These are phyloP conservation scores for Cydonia oblonga DNA, from an alignment of 331 rosid genomes.

Conservation along the genomic window DNA sequence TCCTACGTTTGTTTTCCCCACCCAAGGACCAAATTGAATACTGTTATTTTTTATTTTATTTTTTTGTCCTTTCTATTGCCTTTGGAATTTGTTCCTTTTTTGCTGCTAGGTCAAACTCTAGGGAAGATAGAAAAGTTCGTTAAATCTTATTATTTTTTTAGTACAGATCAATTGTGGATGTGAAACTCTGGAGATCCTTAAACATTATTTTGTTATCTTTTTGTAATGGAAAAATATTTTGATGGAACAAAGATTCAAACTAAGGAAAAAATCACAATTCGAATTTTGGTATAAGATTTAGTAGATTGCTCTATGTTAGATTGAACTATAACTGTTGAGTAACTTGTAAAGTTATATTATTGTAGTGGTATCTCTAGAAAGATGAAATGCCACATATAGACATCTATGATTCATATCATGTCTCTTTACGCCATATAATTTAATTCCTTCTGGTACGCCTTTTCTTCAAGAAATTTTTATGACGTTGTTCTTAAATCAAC, in stretches of 20 bases:
- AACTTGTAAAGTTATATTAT: not conserved
- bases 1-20: not conserved
- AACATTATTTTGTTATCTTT: not conserved
- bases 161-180: not conserved
- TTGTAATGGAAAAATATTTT: not conserved
- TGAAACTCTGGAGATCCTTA: not conserved
- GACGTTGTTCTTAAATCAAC: constrained; percentile 12
- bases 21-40: not conserved
- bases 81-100: not conserved
- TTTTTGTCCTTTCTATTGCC: not conserved
- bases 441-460: not conserved
- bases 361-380: not conserved
- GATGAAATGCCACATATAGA: not conserved
- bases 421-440: not conserved
- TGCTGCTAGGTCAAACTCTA: not conserved
- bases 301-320: not conserved
- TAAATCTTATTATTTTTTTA: not conserved
- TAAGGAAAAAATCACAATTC: not conserved
- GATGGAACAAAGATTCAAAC: not conserved
- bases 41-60: too few relatives aligned
- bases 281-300: not conserved
- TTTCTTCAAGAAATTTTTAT: not conserved
- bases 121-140: not conserved
- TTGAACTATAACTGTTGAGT: not conserved
- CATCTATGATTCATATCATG: not conserved